Percentiles rank a stretch among this genome's conserved stretches.
These are phyloP conservation scores for Nakaseomyces delphensis DNA, from an alignment of 1,139 yeast genomes.

Conservation along the genomic window DNA sequence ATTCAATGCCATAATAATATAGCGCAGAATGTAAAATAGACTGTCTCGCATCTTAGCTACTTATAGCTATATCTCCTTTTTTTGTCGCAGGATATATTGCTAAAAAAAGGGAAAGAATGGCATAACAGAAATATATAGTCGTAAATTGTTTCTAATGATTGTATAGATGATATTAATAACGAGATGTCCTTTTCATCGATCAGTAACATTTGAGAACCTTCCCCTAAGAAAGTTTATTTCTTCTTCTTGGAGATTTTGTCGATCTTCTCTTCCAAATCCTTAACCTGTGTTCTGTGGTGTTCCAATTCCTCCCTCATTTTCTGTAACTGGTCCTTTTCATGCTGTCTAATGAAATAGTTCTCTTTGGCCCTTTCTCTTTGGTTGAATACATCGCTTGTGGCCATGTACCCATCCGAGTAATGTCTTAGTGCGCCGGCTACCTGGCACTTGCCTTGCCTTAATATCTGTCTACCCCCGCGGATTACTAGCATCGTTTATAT, in stretches of 20 bases:
- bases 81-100: too few relatives aligned
- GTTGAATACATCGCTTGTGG: slow-evolving; percentile 32
- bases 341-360: slow-evolving; percentile 51
- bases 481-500: not conserved
- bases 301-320: slow-evolving; percentile 44
- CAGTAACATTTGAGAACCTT: too few relatives aligned
- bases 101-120: too few relatives aligned
- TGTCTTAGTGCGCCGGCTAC: not conserved
- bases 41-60: too few relatives aligned
- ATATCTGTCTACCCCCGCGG: not conserved
- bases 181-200: too few relatives aligned
- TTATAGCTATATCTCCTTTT: too few relatives aligned
- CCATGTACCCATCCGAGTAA: slow-evolving; percentile 3
- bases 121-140: too few relatives aligned
- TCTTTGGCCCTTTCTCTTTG: slow-evolving; percentile 68
- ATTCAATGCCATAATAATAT: too few relatives aligned
- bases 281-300: slow-evolving; percentile 40
- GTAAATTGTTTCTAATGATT: too few relatives aligned
- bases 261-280: slow-evolving; percentile 32
- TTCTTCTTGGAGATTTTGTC: slow-evolving; percentile 16
- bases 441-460: slow-evolving; percentile 2
- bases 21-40: too few relatives aligned
- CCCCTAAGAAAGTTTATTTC: too few relatives aligned
- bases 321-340: slow-evolving; percentile 55
- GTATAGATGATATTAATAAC: too few relatives aligned